Percentiles rank a stretch among this genome's conserved stretches.
Conservation (phyloP, 768 basidiomycete genomes). For the Boletus insuetus region DNA sequence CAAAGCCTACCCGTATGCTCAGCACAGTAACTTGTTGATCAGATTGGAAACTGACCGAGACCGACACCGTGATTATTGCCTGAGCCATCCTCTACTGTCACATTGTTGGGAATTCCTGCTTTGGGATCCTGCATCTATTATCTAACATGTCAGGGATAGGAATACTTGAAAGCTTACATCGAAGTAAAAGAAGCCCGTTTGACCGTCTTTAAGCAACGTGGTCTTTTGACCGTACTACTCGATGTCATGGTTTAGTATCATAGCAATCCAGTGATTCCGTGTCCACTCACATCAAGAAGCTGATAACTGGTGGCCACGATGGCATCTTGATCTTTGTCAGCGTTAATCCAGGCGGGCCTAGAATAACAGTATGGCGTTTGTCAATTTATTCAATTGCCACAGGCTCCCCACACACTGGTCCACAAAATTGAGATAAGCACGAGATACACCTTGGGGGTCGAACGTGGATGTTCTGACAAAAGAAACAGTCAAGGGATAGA, state of each 20-base stretch:
- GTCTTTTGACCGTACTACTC: background rate
- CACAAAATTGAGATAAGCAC: background rate
- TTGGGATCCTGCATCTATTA: background rate
- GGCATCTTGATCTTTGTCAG: too few species aligned
- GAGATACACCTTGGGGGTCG: background rate
- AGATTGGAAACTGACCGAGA: background rate
- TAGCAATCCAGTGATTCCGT: background rate
- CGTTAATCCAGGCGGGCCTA: background rate
- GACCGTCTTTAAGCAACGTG: background rate
- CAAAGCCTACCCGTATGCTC: background rate
- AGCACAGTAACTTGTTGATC: background rate
- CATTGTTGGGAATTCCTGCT: rapidly evolving
- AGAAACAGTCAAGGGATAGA: background rate
- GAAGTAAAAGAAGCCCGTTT: background rate
- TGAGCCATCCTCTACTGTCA: background rate
- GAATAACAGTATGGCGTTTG: background rate
- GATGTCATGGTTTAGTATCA: background rate
- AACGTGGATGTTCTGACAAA: background rate
- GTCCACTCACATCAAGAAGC: background rate
- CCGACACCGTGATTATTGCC: background rate
- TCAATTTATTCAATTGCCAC: background rate
- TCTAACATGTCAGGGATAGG: background rate
- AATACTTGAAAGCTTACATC: background rate
- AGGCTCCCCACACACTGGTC: background rate
- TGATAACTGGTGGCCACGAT: background rate